Base-by-base conservation (phyloP, 2,329 filamentous ascomycete genomes). In the Calonectria henricotiae region DNA sequence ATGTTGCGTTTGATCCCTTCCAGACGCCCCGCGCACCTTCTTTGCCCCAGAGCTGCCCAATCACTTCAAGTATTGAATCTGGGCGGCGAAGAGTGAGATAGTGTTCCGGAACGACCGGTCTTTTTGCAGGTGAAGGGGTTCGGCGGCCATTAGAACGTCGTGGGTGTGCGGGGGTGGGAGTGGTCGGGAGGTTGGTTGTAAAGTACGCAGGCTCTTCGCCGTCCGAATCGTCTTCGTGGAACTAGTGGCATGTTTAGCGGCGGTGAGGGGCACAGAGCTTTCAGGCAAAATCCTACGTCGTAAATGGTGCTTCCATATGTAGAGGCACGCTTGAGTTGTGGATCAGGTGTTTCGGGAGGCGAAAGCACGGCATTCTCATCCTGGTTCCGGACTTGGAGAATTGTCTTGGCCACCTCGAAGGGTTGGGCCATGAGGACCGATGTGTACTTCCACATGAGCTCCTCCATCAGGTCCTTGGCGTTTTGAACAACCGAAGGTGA, bases 391-490 rank as follows among this genome's bases (percentile, higher is more conserved):
- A 95, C 90, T 83, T 99, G 96, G 76, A 99, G 85, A 67, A 98
- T 90, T 15, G 92, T 96, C 88, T 98, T 98, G 79, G 96, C 95
- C 68, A 98, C 95, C 86, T 98, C 96, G 82, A 99, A 98, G 15
- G 96, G 96, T 83, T 99, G 96, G 65, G 94, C 93, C 80, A 98
- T 91, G 78, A 98, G 83, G 27, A 98, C 92, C 68, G 92, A 94
- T 15, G 92, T 93, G 84, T 99, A 99, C 80, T 96, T 96, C 91
- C 95, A 97, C 82, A 97, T 81, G 74, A 96, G 90, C 81, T 95
- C 92, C 80, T 98, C 95, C 58, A 98, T 80, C 71, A 97, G 85
- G 72, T 92, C 91, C 80, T 93, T 94, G 49, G 92, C 86, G 73
- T 93, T 93, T 75, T 94, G 92, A 12, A 94, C 87, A 32, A 91